Base-by-base conservation (phyloP, 2,329 filamentous ascomycete genomes). In the Tolypocladium tropicale region DNA sequence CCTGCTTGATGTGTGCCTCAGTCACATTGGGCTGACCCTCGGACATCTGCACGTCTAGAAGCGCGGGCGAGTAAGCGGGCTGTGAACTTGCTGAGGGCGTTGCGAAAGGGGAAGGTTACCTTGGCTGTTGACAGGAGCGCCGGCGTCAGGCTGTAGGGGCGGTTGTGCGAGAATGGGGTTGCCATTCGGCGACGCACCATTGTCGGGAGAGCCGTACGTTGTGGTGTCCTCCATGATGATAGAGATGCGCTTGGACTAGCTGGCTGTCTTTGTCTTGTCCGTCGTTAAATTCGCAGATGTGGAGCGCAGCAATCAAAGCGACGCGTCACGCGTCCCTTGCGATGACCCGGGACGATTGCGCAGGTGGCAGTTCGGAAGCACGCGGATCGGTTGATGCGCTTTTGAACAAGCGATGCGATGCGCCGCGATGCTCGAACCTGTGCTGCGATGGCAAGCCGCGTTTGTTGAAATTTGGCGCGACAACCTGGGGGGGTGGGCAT, bases 41-140 rank as follows among this genome's bases (percentile, higher is more conserved):
- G 30, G 76, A 76, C 83, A 88, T 88, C 59, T 82, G 78, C 48
- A 85, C 72, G 74, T 89, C 86, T 84, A 62, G 4, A 41, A 52
- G 53, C 30, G 50, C 28, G 10, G 12, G 28, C 21, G 28, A 23
- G 46, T 59, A 49, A 56, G 55, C 54, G 52, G 46, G n/a, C 7
- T 43, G 33, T 43, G 16, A 14, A 14, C 11, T 18, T 14, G 28
- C 25, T 10, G 23, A 7, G 12, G 34, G 28, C 12, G 18, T 33
- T 9, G 28, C 37, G 6, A 5, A 5, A 25, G 51, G 25, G 25
- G 53, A 55, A 18, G 59, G 53, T 43, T 73, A 83, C 81, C 78
- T 76, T 82, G 75, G 25, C 62, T 64, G 61, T 73, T 74, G 51
- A 63, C 65, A 46, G 28, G 16, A n/a, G 70, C 64, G 57, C 70